Evolutionary conservation across 805 yeast genomes (phyloP).

Genomic region (Wickerhamomyces xylosicus): DNA sequence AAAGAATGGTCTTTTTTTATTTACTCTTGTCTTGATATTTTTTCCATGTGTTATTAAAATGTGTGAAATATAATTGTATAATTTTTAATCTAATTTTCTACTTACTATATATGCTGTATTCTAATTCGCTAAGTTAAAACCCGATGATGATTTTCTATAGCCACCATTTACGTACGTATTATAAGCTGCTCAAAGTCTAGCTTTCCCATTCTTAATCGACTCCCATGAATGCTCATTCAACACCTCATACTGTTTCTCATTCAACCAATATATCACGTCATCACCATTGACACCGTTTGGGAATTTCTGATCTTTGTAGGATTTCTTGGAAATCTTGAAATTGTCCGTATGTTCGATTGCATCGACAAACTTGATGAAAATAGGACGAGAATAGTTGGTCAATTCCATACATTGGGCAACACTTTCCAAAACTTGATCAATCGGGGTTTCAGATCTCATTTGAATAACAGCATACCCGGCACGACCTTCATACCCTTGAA

Average conservation of each 20-base stretch:
- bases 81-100: no score
- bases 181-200: no score
- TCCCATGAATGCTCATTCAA: constrained; percentile 31
- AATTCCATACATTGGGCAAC: constrained; percentile 34
- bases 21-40: no score
- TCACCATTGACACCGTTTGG: constrained; percentile 55
- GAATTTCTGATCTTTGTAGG: constrained; percentile 53
- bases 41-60: no score
- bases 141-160: no score
- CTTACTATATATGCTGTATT: no score
- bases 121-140: no score
- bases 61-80: no score
- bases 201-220: no score
- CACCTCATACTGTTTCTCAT: constrained; percentile 40
- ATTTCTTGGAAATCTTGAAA: constrained; percentile 69
- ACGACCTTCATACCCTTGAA: constrained; percentile 86
- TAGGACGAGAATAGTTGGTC: constrained; percentile 82
- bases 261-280: constrained; percentile 66
- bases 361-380: constrained; percentile 60
- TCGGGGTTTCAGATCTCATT: constrained; percentile 19
- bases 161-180: no score
- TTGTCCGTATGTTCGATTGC: constrained; percentile 63
- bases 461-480: constrained; percentile 84
- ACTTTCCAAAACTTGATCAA: constrained; percentile 25
- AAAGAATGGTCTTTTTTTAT: no score